Percentiles rank a stretch among this genome's conserved stretches.
phyloP scores from a whole-genome alignment of 2,329 filamentous ascomycete species.

The Orbilia quercus region DNA sequence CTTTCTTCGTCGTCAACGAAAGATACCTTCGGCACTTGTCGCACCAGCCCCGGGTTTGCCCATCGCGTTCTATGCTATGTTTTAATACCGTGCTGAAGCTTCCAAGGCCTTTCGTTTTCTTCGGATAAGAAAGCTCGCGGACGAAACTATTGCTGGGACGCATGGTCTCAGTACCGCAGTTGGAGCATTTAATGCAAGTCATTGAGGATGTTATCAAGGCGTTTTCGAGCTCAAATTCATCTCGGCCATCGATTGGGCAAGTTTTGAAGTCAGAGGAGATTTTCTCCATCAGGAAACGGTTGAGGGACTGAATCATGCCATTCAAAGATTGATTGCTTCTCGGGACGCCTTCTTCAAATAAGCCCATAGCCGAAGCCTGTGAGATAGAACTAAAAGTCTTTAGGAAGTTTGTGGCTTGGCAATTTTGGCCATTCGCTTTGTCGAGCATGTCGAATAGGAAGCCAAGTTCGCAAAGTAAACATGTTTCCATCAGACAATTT shows the following conservation, averaged over 20 bases:
- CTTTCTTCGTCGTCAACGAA: conserved; percentile 84
- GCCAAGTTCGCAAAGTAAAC: conserved; percentile 91
- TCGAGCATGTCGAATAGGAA: conserved; percentile 98
- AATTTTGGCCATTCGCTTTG: conserved; percentile 92
- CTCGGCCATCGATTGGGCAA: conserved; percentile 77
- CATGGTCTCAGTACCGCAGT: conserved; percentile 86
- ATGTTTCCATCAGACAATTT: conserved; percentile 82
- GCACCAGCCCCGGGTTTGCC: conserved; percentile 92
- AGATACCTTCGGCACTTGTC: conserved; percentile 90
- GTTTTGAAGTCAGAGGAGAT: conserved; percentile 80
- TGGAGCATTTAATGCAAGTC: conserved; percentile 82
- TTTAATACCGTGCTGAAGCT: conserved; percentile 94
- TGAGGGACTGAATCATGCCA: conserved; percentile 84
- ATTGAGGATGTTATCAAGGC: conserved; percentile 76
- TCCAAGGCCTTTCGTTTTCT: conserved; percentile 65
- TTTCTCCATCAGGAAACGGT: conserved; percentile 84
- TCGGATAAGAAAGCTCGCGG: conserved; percentile 85
- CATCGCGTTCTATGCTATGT: conserved; percentile 87
- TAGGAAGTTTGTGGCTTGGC: conserved; percentile 93
- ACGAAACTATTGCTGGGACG: conserved; percentile 81
- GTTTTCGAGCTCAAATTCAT: conserved; percentile 66
- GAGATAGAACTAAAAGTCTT: conserved; percentile 87
- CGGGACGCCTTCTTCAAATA: conserved; percentile 80
- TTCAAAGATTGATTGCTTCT: conserved; percentile 77
- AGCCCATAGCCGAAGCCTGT: conserved; percentile 78